These are phyloP conservation scores for Blastocladiella britannica DNA, from an alignment of 192 early-diverging fungal species.

Conservation along the genomic window DNA sequence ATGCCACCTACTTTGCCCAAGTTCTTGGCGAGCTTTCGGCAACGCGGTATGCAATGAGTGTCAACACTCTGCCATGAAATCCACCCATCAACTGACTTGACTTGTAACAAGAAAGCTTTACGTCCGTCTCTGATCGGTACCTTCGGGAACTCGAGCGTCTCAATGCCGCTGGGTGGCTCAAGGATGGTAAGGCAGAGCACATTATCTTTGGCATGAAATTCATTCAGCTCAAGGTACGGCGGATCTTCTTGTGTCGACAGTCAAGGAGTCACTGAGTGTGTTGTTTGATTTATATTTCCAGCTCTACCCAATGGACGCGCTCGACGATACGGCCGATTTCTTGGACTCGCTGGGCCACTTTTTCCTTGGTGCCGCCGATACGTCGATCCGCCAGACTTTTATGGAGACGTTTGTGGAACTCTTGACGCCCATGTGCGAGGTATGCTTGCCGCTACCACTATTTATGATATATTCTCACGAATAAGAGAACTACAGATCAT, in stretches of 20 bases:
- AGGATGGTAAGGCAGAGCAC: conserved; percentile 64
- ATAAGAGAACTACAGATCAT: too few relatives aligned
- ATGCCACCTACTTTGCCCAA: not conserved
- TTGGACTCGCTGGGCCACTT: conserved; percentile 68
- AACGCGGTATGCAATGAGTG: not conserved
- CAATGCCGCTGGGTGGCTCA: conserved; percentile 27
- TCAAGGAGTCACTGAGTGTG: not conserved
- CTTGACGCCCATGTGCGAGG: conserved; percentile 69
- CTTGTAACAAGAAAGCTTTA: conserved; percentile 27
- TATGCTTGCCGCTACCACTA: too few relatives aligned
- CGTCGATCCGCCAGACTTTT: conserved; percentile 76
- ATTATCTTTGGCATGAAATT: conserved; percentile 77
- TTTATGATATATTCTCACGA: too few relatives aligned
- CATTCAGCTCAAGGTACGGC: conserved; percentile 57
- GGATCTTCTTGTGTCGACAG: not conserved
- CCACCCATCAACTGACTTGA: not conserved
- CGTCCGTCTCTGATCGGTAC: conserved; percentile 82
- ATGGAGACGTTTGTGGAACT: conserved; percentile 75
- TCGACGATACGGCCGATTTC: conserved; percentile 93
- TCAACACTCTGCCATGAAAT: not conserved
- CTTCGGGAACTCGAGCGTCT: conserved; percentile 61
- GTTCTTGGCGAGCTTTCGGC: not conserved
- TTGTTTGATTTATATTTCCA: conserved; percentile 8
- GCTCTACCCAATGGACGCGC: conserved; percentile 75
- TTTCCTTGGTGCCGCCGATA: conserved; percentile 57